Percentiles rank a stretch among this genome's conserved stretches.
phyloP scores from a whole-genome alignment of 1,284 basidiomycete species.

The Ceratobasidium sp. region DNA sequence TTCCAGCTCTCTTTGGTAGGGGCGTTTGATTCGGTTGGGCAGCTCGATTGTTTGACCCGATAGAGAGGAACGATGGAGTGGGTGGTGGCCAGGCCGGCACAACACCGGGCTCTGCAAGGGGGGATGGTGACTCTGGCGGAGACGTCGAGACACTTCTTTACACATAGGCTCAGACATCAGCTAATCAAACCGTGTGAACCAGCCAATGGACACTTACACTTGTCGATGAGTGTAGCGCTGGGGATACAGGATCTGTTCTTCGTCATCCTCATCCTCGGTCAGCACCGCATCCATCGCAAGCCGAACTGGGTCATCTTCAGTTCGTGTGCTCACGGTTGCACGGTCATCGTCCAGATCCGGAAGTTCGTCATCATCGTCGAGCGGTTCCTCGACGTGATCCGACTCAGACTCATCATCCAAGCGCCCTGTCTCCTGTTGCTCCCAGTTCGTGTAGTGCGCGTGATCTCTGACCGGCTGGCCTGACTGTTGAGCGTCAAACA shows the following conservation, averaged over 20 bases:
- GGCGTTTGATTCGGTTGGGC: slow-evolving; percentile 22
- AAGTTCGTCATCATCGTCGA: slow-evolving; percentile 15
- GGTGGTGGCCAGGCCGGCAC: slow-evolving; percentile 37
- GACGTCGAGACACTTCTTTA: slow-evolving; percentile 29
- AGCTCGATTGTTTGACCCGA: slow-evolving; percentile 11
- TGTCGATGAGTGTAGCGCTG: slow-evolving; percentile 66
- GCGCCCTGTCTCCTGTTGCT: no score
- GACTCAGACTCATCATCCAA: slow-evolving; percentile 11
- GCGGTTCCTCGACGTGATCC: slow-evolving; percentile 18
- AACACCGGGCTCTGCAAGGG: slow-evolving; percentile 37
- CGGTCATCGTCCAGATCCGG: slow-evolving; percentile 64
- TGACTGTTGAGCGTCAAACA: not conserved
- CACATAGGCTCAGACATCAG: not conserved
- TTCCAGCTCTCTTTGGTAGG: slow-evolving; percentile 45
- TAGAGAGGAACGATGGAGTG: slow-evolving; percentile 40
- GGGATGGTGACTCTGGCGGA: slow-evolving; percentile 29
- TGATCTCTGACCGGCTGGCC: not conserved
- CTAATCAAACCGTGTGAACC: not conserved
- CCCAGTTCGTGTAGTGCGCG: no score
- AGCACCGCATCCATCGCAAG: slow-evolving; percentile 74
- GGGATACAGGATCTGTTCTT: slow-evolving; percentile 65
- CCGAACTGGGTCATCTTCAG: slow-evolving; percentile 81
- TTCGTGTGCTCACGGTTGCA: slow-evolving; percentile 70
- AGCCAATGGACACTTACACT: slow-evolving; percentile 35
- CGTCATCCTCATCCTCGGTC: slow-evolving; percentile 54